Base-by-base conservation (phyloP, 306 rosid species). In the Inga oerstediana region DNA sequence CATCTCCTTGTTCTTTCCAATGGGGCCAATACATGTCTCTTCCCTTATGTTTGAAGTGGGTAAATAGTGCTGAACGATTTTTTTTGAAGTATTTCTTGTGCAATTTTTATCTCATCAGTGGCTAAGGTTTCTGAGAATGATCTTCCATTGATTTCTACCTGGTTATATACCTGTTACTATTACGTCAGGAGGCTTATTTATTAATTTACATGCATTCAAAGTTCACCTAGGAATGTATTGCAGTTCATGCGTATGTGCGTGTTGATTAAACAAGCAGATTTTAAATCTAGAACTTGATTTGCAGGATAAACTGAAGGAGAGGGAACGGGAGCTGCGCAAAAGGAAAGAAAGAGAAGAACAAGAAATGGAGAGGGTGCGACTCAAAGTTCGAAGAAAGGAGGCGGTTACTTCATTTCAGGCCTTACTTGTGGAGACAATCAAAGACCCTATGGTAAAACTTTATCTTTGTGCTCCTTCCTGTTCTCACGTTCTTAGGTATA, bases 331-430 rank as follows among this genome's bases (percentile, higher is more conserved):
- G 84, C 79, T 91, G 79, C 90, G 94, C 81, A 96, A 96, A 88
- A 82, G 99, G 87, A 96, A 96, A 93, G 98, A 96, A 89, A 92
- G 99, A 88, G 98, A 96, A 84, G 99, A 96, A 83, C 99, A 96
- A 49, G 99, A 96, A 89, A 93, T 93, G 89, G 99, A 93, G 87
- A 89, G 97, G 83, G 97, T 93, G 77, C 90, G 98, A 20, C 10
- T 83, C 27, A 96, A 96, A 88, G 94, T 96, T 87, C 90, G 97
- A 61, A 90, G 97, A 79, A 96, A 96, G 87, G 98, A 96, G 80
- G 97, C 98, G 62, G 86, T 91, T 83, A 75, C 94, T 79, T 90
- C 94, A 70, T 96, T 93, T 82, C 99, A 93, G 84, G 99, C 99
- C 84, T 83, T 96, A 84, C 98, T 96, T 68, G 97, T 96, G 85